Base-by-base conservation (phyloP, 306 rosid species). In the Ormosia semicastrata region DNA sequence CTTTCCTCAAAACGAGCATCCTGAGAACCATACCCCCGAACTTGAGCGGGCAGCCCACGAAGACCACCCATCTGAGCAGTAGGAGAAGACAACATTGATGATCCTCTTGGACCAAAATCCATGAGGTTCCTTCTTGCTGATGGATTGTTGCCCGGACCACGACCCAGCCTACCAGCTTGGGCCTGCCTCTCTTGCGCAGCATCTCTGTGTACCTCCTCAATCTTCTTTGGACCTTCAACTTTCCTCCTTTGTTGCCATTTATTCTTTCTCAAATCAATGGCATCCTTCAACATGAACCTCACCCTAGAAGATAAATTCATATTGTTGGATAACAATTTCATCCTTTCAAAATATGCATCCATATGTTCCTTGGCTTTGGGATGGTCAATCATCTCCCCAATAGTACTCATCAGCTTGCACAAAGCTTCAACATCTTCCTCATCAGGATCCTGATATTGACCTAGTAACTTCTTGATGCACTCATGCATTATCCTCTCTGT, bases 371-470 rank as follows among this genome's bases (percentile, higher is more conserved):
- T 96, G 79, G 98, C 99, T 78, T 79, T 92, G 54, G 89, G 84
- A 90, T 96, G 98, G 85, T 96, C 99, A 63, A 96, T 96, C 84
- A 90, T 94, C 90, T 89, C 98, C 75, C 99, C 99, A 44, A 96
- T 94, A 84, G 99, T 93, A 81, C 99, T 92, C 98, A 96, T 96
- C 66, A 96, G 86, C 82, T 94, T 94, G 87, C 99, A 96, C 87
- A 96, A 88, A 69, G 98, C 88, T 86, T 96, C 99, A 81, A 96
- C 60, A 77, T 96, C 95, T 73, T 96, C 99, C 84, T 96, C 99
- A 74, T 96, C 98, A 15, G 99, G 97, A 85, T 88, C 92, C 86
- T 89, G 86, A 77, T 70, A 84, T 78, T 86, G 93, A 81, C 99
- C 98, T 29, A 96, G 82, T 78, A 96, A 86, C 86, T 94, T 92